Conservation (phyloP, 495 filamentous ascomycete genomes). For the Aspergillus sclerotiicarbonarius region DNA sequence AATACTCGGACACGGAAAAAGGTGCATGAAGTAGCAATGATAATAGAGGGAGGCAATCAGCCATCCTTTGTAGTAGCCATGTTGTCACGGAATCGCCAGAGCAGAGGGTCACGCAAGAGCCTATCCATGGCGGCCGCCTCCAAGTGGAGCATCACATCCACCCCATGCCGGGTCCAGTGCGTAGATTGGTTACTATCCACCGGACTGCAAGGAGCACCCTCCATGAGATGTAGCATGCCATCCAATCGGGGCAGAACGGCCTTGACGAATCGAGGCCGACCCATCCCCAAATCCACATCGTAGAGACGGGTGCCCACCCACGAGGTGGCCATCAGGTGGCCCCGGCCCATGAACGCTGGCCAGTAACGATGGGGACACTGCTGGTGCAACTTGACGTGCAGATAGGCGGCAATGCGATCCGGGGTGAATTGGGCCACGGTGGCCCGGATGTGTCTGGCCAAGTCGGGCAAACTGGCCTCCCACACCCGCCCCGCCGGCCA, state of each 20-base stretch:
- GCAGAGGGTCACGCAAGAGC: not conserved
- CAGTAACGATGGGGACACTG: not conserved
- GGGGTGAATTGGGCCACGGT: not conserved
- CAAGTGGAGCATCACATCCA: not conserved
- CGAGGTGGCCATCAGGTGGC: not conserved
- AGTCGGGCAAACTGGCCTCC: not conserved
- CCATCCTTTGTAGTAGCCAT: too few relatives aligned
- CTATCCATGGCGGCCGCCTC: not conserved
- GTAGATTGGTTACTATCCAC: not conserved
- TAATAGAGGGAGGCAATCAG: too few relatives aligned
- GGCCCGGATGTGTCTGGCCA: not conserved
- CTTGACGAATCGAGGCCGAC: not conserved
- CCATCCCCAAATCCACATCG: not conserved
- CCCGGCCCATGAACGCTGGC: not conserved
- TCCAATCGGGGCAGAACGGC: not conserved
- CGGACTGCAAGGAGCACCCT: not conserved
- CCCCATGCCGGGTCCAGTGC: not conserved
- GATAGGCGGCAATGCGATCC: not conserved
- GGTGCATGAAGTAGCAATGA: too few relatives aligned
- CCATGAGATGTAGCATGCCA: not conserved
- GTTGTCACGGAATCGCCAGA: not conserved
- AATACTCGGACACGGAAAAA: too few relatives aligned
- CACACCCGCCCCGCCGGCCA: not conserved
- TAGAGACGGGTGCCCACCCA: not conserved
- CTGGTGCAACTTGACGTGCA: not conserved